These are phyloP conservation scores for Cutaneotrichosporon sp. DNA, from an alignment of 1,284 basidiomycete genomes.

Conservation along the genomic window DNA sequence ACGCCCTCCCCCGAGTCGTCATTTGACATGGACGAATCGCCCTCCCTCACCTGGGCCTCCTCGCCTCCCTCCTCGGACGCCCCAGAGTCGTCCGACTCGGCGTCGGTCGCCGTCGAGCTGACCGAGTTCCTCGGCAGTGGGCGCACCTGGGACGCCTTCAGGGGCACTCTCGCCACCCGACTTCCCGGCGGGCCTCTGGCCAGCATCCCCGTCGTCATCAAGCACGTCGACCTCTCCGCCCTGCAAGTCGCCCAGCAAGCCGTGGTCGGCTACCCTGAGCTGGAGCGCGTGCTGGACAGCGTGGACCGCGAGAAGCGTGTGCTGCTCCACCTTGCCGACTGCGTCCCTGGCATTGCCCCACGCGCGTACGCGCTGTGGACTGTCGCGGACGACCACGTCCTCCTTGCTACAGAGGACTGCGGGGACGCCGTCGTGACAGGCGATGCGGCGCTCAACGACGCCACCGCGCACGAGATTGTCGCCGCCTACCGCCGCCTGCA, in stretches of 20 bases:
- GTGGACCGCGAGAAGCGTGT: no score
- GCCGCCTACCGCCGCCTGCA: background rate
- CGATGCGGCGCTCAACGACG: background rate
- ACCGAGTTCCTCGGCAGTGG: no score
- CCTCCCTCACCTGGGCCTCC: background rate
- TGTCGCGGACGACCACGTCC: no score
- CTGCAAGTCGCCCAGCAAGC: no score
- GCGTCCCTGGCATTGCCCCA: background rate
- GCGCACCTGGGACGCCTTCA: no score
- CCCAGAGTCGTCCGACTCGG: no score
- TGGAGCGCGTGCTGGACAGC: no score
- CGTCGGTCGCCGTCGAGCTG: no score
- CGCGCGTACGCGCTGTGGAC: background rate
- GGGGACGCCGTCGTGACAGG: background rate
- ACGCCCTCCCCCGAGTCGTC: background rate
- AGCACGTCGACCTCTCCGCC: background rate
- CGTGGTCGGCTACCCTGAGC: no score
- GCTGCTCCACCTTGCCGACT: background rate
- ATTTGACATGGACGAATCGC: background rate
- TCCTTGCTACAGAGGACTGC: background rate
- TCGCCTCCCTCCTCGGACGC: no score
- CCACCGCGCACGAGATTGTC: background rate
- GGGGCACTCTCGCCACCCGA: no score
- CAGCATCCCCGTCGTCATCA: background rate
- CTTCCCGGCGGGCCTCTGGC: no score